These are phyloP conservation scores for Penicillium simplicissimum DNA, from an alignment of 495 filamentous ascomycete genomes.

Conservation along the genomic window DNA sequence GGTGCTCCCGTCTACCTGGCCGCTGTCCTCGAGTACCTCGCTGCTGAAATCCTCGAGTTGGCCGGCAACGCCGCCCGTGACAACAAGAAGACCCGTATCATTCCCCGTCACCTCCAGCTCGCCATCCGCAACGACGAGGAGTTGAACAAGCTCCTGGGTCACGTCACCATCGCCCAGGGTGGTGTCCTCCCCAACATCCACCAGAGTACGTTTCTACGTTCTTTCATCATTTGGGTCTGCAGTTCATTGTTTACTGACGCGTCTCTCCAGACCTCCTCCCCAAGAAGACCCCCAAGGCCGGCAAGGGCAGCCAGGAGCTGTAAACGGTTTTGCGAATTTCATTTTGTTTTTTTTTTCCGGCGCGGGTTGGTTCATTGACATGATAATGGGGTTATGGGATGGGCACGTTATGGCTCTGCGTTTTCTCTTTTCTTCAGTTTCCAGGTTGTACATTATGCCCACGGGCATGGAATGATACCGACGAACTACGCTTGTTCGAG, in stretches of 20 bases:
- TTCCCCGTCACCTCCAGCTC: conserved; percentile 97
- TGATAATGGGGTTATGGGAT: conserved; percentile 90
- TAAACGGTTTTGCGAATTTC: conserved; percentile 60
- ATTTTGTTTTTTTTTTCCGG: conserved; percentile 58
- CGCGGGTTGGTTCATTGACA: conserved; percentile 67
- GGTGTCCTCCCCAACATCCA: conserved; percentile 99
- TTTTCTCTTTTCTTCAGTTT: conserved; percentile 67
- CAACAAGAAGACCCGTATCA: conserved; percentile 99
- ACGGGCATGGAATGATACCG: conserved; percentile 64
- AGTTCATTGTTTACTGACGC: conserved; percentile 42
- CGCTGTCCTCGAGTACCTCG: conserved; percentile 97
- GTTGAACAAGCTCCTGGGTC: conserved; percentile 98
- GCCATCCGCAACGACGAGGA: conserved; percentile 99
- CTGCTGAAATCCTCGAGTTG: conserved; percentile 97
- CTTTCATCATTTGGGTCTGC: background rate
- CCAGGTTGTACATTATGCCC: conserved; percentile 94
- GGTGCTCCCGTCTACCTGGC: conserved; percentile 98
- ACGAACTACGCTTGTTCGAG: conserved; percentile 37
- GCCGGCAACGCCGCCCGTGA: conserved; percentile 98
- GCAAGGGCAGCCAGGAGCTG: conserved; percentile 92
- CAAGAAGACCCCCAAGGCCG: conserved; percentile 95
- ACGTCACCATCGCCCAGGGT: conserved; percentile 99
- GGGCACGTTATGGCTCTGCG: conserved; percentile 75
- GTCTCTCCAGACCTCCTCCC: conserved; percentile 79
- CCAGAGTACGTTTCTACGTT: conserved; percentile 70